phyloP scores from a whole-genome alignment of 495 filamentous ascomycete genomes.

The Neurospora pannonica region DNA sequence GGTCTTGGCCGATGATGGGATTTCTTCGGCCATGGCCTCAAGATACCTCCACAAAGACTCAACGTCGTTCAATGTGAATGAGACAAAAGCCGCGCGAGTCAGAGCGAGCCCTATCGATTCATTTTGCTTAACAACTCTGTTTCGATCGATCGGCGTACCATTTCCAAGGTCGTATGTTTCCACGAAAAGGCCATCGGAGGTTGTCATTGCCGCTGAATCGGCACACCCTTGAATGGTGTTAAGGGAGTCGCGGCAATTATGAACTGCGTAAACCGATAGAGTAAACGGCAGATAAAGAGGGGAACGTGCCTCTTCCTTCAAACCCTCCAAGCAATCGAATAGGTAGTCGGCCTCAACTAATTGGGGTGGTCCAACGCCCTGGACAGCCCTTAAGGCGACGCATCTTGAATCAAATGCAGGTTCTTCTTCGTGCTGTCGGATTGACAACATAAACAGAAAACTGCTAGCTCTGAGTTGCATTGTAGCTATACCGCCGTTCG shows the following conservation, averaged over 20 bases:
- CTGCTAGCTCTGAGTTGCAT: rapidly evolving
- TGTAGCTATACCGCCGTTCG: neutral
- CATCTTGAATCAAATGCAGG: neutral
- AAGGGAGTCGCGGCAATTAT: neutral
- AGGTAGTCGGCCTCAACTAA: neutral
- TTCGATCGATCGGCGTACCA: neutral
- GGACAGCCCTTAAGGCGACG: neutral
- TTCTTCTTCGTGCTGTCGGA: neutral
- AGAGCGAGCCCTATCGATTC: rapidly evolving
- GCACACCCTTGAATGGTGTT: rapidly evolving
- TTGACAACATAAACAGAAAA: neutral
- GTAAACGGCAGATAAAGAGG: neutral
- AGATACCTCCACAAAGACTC: neutral
- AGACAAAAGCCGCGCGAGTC: rapidly evolving
- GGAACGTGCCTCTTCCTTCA: neutral
- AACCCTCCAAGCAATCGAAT: neutral
- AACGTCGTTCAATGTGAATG: neutral
- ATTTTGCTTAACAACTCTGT: neutral
- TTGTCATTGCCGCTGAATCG: rapidly evolving
- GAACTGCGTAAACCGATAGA: neutral
- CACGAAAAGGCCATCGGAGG: neutral
- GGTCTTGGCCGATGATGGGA: neutral
- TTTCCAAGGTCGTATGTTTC: rapidly evolving
- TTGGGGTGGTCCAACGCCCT: neutral
- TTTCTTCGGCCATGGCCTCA: neutral